These are phyloP conservation scores for Mycena galericulata DNA, from an alignment of 768 basidiomycete genomes.

Conservation along the genomic window DNA sequence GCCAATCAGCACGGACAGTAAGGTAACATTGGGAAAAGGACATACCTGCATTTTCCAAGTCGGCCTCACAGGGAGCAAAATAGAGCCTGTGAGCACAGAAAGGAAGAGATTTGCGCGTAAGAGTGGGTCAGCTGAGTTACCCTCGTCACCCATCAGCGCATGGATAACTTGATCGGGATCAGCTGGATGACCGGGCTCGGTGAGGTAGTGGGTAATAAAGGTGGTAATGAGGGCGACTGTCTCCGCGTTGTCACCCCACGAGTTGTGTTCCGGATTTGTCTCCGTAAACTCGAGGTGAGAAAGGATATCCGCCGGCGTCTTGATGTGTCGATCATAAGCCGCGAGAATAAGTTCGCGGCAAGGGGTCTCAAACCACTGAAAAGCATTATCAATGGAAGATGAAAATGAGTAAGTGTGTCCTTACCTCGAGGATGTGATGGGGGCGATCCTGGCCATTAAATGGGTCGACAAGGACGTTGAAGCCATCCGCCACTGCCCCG, in stretches of 20 bases:
- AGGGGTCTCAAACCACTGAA: conserved; percentile 20
- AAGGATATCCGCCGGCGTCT: background rate
- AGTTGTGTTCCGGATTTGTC: background rate
- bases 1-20: too few species aligned
- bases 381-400: background rate
- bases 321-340: background rate
- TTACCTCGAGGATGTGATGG: conserved; percentile 14
- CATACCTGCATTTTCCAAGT: conserved; percentile 8
- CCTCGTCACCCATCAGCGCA: background rate
- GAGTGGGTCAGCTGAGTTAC: background rate
- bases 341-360: conserved; percentile 1
- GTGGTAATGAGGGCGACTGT: background rate
- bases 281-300: conserved; percentile 5
- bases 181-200: background rate
- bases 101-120: background rate
- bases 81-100: conserved; percentile 9
- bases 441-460: background rate
- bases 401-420: too few species aligned
- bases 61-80: background rate
- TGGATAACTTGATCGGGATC: background rate
- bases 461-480: background rate
- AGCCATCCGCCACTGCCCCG: background rate
- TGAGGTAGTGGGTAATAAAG: conserved; percentile 9
- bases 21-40: rapidly evolving
- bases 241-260: conserved; percentile 10